phyloP scores from a whole-genome alignment of 768 basidiomycete species.

The Rossbeevera mucosa region DNA sequence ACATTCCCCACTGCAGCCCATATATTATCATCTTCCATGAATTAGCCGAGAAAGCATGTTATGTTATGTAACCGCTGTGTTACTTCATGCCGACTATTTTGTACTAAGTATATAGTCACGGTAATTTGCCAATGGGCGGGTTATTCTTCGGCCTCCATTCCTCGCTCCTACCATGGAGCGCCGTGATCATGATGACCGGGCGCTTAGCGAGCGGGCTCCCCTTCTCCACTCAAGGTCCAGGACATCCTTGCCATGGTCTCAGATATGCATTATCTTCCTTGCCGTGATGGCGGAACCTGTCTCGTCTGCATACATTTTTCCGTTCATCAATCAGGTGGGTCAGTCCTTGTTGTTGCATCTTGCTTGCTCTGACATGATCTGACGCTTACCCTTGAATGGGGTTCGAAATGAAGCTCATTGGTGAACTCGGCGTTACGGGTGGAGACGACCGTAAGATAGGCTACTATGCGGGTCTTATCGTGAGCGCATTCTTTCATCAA shows the following conservation, averaged over 20 bases:
- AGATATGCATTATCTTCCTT: slow-evolving; percentile 45
- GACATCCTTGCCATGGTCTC: slow-evolving; percentile 50
- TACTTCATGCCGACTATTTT: too few species aligned
- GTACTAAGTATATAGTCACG: too few species aligned
- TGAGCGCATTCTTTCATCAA: slow-evolving; percentile 31
- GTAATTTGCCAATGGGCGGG: too few species aligned
- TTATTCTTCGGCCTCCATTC: neutral
- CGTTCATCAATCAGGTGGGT: slow-evolving; percentile 56
- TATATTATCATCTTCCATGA: too few species aligned
- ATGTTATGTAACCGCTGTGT: too few species aligned
- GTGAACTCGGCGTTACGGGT: slow-evolving; percentile 58
- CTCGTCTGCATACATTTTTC: slow-evolving; percentile 53
- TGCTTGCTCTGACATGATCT: too few species aligned
- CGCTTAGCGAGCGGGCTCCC: slow-evolving; percentile 40
- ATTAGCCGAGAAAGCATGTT: too few species aligned
- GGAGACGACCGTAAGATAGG: slow-evolving; percentile 63
- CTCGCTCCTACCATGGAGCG: neutral
- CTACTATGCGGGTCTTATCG: slow-evolving; percentile 59
- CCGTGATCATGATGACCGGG: slow-evolving; percentile 30
- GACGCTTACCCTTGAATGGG: neutral
- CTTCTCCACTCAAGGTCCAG: slow-evolving; percentile 34
- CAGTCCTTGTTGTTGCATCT: neutral
- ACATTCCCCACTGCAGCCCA: too few species aligned
- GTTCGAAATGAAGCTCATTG: slow-evolving; percentile 42
- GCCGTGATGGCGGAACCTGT: slow-evolving; percentile 53